Evolutionary conservation across 257 asterid species (phyloP), one percentile per base, ranked within the genome.

Genomic region (Lycium ferocissimum): DNA sequence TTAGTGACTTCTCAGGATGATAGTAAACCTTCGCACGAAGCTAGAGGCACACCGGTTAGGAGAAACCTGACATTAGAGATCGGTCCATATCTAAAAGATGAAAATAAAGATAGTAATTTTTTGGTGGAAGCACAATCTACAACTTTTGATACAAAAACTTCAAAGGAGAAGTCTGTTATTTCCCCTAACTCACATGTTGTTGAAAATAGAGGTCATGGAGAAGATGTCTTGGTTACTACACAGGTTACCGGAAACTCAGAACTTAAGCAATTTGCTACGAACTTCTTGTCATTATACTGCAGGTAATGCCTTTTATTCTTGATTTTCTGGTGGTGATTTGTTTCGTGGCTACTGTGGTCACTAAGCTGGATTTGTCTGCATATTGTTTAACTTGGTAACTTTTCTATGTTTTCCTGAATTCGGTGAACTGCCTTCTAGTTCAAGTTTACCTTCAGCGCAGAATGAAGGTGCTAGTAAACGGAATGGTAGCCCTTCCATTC

Each of bases 221-320:
- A 89, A 85, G 88, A 87, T 82, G 83, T 83, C 61, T 71, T 69
- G 49, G 86, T 82, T 84, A 83, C 83, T 14, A 80, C 66, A 67
- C 59, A 57, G 69, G 86, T 61, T 76, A 89, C 7, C 33, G 87
- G 79, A 66, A 90, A 86, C 87, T 73, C 94, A 10, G 91, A 91
- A 80, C 92, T 92, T 53, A 89, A 91, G 86, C 92, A 90, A 76
- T 94, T 93, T 79, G 94, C 97, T 15, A 80, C 87, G 79, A 90
- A 86, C 70, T 91, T 96, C 80, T 86, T 94, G 91, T 93, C 99
- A 83, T 83, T 95, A 86, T 91, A 92, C 86, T 96, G 95, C 92
- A 89, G 99, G 99, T 96, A 92, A 38, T 38, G 38, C 18, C 26
- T 83, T 51, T 57, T 53, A 35, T 11, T 72, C 59, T 45, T 83